These are phyloP conservation scores for Mucor irregularis DNA, from an alignment of 371 early-diverging fungal genomes.

Conservation along the genomic window DNA sequence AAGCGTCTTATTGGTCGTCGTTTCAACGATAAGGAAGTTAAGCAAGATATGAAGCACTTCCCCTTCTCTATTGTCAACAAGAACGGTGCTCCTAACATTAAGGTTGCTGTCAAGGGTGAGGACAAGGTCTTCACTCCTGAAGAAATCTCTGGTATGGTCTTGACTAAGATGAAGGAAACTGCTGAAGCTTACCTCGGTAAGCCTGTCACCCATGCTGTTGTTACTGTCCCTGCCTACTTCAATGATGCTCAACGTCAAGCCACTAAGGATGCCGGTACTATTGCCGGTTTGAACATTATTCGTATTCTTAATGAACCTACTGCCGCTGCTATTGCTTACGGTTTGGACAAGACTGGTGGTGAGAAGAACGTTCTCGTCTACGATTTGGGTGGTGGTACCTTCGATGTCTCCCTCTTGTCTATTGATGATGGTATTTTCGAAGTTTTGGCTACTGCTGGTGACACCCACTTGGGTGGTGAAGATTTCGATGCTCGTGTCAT, in stretches of 20 bases:
- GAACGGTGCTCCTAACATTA: slow-evolving; percentile 79
- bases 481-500: slow-evolving; percentile 91
- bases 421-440: slow-evolving; percentile 89
- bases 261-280: slow-evolving; percentile 95
- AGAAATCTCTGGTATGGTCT: slow-evolving; percentile 96
- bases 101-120: slow-evolving; percentile 86
- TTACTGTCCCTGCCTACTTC: slow-evolving; percentile 79
- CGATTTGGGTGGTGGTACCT: slow-evolving; percentile 97
- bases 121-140: slow-evolving; percentile 94
- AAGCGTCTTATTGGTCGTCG: slow-evolving; percentile 95
- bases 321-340: slow-evolving; percentile 97
- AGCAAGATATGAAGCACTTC: slow-evolving; percentile 88
- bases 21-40: slow-evolving; percentile 82
- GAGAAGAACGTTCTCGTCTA: slow-evolving; percentile 84
- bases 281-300: slow-evolving; percentile 93
- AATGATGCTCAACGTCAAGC: slow-evolving; percentile 96
- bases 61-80: slow-evolving; percentile 87
- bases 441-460: slow-evolving; percentile 87
- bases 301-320: slow-evolving; percentile 98
- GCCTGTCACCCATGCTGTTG: slow-evolving; percentile 84
- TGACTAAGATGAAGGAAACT: slow-evolving; percentile 89
- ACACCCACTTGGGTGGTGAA: slow-evolving; percentile 95
- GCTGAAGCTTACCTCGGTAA: slow-evolving; percentile 85
- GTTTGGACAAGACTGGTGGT: slow-evolving; percentile 75
- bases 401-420: slow-evolving; percentile 90